Percentiles rank a stretch among this genome's conserved stretches.
These are phyloP conservation scores for Cyclotella baltica DNA, from an alignment of 108 stramenopile species.

Conservation along the genomic window DNA sequence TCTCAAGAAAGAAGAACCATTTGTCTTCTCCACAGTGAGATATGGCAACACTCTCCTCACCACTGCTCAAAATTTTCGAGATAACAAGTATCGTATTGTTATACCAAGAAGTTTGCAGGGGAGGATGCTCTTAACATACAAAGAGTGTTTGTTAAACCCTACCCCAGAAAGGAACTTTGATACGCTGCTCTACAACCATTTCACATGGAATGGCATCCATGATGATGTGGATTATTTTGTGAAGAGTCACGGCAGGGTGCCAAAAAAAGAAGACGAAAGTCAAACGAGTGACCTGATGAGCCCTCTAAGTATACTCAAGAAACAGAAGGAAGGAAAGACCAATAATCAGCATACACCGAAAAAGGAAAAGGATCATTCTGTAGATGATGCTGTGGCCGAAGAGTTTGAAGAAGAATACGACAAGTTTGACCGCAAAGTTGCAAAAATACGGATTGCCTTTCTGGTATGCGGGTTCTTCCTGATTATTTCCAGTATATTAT, in stretches of 20 bases:
- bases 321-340: neutral
- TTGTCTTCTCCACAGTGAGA: conserved; percentile 46
- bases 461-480: conserved; percentile 23
- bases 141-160: conserved; percentile 42
- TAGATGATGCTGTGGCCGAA: conserved; percentile 19
- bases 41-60: conserved; percentile 44
- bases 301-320: conserved; percentile 16
- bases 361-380: neutral
- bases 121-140: conserved; percentile 40
- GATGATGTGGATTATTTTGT: conserved; percentile 48
- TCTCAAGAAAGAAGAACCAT: conserved; percentile 47
- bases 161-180: conserved; percentile 46
- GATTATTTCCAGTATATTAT: conserved; percentile 38
- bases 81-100: conserved; percentile 46
- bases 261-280: conserved; percentile 27
- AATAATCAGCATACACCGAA: neutral
- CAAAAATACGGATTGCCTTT: conserved; percentile 33
- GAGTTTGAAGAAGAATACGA: conserved; percentile 18
- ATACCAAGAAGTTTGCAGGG: conserved; percentile 42
- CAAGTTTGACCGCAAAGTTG: conserved; percentile 23
- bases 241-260: conserved; percentile 28
- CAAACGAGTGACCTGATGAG: conserved; percentile 8
- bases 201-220: conserved; percentile 52
- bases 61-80: conserved; percentile 46
- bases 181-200: conserved; percentile 43